Percentiles rank a stretch among this genome's conserved stretches.
Evolutionary conservation across 2,329 filamentous ascomycete species (phyloP).

Genomic region (Amylocarpus encephaloides): DNA sequence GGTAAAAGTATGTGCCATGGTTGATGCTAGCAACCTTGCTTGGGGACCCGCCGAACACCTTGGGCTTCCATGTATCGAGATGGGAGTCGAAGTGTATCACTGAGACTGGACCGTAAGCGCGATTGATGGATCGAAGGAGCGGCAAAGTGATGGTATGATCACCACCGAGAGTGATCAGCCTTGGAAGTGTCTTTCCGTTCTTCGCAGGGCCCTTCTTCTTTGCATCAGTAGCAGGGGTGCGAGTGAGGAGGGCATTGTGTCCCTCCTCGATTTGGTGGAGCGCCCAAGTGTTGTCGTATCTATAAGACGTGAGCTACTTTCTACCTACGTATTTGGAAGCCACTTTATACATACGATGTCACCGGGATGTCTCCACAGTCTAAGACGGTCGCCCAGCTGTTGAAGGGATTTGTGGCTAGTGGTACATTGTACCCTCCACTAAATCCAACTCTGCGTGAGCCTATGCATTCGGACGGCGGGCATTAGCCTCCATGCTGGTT

Average conservation of each 20-base stretch:
- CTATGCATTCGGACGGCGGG: conserved; percentile 26
- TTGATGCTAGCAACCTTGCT: conserved; percentile 72
- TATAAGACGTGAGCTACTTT: conserved; percentile 29
- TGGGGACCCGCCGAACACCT: conserved; percentile 79
- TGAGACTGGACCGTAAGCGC: conserved; percentile 53
- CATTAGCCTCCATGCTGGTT: conserved; percentile 21
- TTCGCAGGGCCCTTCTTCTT: conserved; percentile 61
- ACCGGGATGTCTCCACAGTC: conserved; percentile 84
- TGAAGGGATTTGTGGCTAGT: conserved; percentile 71
- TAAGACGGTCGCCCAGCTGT: conserved; percentile 71
- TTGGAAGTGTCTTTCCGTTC: conserved; percentile 68
- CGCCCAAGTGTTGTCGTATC: conserved; percentile 77
- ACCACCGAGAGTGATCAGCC: conserved; percentile 70
- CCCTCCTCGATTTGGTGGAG: conserved; percentile 82
- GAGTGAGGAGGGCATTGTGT: conserved; percentile 68
- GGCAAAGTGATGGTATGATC: conserved; percentile 59
- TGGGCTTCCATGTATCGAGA: conserved; percentile 71
- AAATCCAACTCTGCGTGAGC: conserved; percentile 36
- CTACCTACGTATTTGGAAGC: neutral
- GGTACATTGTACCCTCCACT: conserved; percentile 87
- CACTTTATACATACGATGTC: conserved; percentile 56
- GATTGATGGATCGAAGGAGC: conserved; percentile 52
- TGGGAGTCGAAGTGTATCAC: conserved; percentile 60
- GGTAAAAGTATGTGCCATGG: conserved; percentile 86
- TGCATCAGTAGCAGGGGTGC: conserved; percentile 63